These are phyloP conservation scores for Aegilops longissima DNA, from an alignment of 176 grass and related monocot species.

Conservation along the genomic window DNA sequence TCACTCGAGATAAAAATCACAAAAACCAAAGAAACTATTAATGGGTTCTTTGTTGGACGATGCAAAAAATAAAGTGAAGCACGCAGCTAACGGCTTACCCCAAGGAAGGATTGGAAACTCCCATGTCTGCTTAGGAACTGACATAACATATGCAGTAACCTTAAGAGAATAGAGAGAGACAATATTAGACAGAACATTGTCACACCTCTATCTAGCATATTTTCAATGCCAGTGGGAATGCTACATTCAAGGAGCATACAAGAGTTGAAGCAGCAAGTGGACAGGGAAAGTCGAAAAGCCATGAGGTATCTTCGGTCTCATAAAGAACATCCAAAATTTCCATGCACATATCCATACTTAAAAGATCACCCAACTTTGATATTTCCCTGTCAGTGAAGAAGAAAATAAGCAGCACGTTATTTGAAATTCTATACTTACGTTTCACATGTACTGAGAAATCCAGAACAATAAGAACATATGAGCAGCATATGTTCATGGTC, in stretches of 20 bases:
- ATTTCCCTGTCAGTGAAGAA: constrained; percentile 50
- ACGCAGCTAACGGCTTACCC: constrained; percentile 48
- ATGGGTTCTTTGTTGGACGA: not conserved
- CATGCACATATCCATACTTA: constrained; percentile 76
- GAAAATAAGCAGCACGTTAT: constrained; percentile 8
- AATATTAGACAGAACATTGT: not conserved
- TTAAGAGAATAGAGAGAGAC: constrained; percentile 33
- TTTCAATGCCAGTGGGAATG: not conserved
- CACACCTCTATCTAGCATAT: not conserved
- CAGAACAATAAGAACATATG: constrained; percentile 17
- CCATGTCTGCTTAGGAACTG: constrained; percentile 80
- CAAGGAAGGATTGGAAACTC: constrained; percentile 94
- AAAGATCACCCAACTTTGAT: constrained; percentile 70
- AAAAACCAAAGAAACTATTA: not conserved
- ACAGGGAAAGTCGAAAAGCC: constrained; percentile 59
- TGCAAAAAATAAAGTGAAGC: not conserved
- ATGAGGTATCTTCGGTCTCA: constrained; percentile 65
- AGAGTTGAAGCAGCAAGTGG: constrained; percentile 82
- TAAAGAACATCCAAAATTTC: constrained; percentile 93
- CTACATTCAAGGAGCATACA: constrained; percentile 46
- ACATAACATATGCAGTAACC: constrained; percentile 84
- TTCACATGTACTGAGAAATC: constrained; percentile 2
- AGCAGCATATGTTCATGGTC: not conserved
- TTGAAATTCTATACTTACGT: constrained; percentile 3
- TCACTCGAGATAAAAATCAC: not conserved